These are phyloP conservation scores for Candida stauntonica DNA, from an alignment of 805 yeast species.

Conservation along the genomic window DNA sequence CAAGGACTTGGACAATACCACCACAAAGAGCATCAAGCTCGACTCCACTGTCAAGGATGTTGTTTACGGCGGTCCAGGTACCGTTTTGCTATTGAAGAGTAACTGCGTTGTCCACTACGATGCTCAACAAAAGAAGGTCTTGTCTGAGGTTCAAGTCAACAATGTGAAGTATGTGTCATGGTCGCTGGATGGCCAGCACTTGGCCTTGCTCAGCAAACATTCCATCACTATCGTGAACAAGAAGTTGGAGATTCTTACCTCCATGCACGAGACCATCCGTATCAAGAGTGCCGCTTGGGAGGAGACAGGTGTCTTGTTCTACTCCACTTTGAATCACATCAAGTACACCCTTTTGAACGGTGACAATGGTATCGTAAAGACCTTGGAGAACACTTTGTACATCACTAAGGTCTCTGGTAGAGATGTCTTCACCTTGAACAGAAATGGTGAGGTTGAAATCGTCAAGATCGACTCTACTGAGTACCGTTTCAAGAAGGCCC, in stretches of 20 bases:
- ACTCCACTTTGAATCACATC: constrained; percentile 93
- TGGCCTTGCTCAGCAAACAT: constrained; percentile 89
- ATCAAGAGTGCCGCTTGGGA: constrained; percentile 98
- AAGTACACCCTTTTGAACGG: constrained; percentile 92
- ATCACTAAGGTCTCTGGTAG: constrained; percentile 67
- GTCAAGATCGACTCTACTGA: constrained; percentile 91
- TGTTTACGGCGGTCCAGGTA: constrained; percentile 76
- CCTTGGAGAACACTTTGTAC: constrained; percentile 84
- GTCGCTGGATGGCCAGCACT: constrained; percentile 83
- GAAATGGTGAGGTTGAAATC: constrained; percentile 80
- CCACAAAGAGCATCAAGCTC: constrained; percentile 75
- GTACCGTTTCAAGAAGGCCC: constrained; percentile 90
- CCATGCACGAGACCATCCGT: constrained; percentile 94
- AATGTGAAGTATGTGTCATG: constrained; percentile 86
- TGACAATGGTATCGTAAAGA: constrained; percentile 90
- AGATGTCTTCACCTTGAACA: constrained; percentile 73
- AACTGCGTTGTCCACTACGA: constrained; percentile 78
- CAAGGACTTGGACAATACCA: constrained; percentile 74
- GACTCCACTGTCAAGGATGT: constrained; percentile 69
- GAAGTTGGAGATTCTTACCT: constrained; percentile 69
- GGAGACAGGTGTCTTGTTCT: constrained; percentile 83
- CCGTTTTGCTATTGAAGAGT: constrained; percentile 68
- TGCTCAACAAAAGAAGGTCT: constrained; percentile 83
- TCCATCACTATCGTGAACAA: constrained; percentile 84
- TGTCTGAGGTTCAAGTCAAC: constrained; percentile 63